phyloP scores from a whole-genome alignment of 441 rosid species.

The Euphorbia celastroides region DNA sequence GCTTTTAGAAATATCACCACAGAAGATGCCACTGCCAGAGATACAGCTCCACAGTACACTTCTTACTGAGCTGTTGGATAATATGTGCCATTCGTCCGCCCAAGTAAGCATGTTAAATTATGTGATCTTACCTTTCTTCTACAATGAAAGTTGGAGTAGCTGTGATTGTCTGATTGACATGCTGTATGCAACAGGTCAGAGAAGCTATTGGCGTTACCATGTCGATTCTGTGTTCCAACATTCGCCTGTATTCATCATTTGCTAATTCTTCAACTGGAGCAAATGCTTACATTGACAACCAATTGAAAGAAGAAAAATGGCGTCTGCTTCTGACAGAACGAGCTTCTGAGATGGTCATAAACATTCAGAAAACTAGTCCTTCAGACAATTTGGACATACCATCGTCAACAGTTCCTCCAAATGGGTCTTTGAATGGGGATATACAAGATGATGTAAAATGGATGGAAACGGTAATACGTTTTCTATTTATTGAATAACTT shows the following conservation, averaged over 20 bases:
- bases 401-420: conserved; percentile 36
- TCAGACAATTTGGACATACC: conserved; percentile 54
- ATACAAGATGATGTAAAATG: conserved; percentile 85
- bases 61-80: conserved; percentile 72
- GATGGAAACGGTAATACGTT: conserved; percentile 95
- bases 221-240: conserved; percentile 84
- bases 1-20: conserved; percentile 83
- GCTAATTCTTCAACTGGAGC: conserved; percentile 46
- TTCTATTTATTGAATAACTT: conserved; percentile 1
- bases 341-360: conserved; percentile 72
- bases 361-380: conserved; percentile 64
- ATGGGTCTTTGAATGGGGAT: conserved; percentile 51
- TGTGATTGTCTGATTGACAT: conserved; percentile 20
- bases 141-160: background rate
- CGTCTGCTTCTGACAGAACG: conserved; percentile 51
- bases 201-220: conserved; percentile 93
- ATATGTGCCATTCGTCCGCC: conserved; percentile 97
- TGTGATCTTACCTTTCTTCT: background rate
- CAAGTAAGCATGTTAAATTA: conserved; percentile 56
- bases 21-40: conserved; percentile 76
- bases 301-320: conserved; percentile 59
- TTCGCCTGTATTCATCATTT: conserved; percentile 66
- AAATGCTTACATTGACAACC: conserved; percentile 32
- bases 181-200: conserved; percentile 60
- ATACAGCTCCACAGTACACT: conserved; percentile 62